These are phyloP conservation scores for Carex littledalei DNA, from an alignment of 176 grass and related monocot species.

Conservation along the genomic window DNA sequence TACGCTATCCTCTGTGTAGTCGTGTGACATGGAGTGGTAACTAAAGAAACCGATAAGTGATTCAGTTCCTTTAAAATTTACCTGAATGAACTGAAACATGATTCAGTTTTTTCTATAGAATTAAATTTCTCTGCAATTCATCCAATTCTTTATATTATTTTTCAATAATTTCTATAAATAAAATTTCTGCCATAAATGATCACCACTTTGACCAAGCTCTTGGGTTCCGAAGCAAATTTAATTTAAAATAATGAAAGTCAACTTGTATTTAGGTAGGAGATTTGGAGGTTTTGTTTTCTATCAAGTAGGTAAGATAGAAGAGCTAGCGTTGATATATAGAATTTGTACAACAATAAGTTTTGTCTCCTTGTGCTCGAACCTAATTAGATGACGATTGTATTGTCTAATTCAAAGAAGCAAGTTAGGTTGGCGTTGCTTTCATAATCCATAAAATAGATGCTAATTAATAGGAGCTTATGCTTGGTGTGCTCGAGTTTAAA, in stretches of 20 bases:
- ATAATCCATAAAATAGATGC: neutral
- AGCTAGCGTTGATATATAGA: neutral
- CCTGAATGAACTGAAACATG: too few relatives aligned
- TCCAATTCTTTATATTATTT: too few relatives aligned
- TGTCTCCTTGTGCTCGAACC: neutral
- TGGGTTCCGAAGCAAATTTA: neutral
- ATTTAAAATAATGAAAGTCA: slow-evolving; percentile 17
- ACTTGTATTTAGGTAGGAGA: slow-evolving; percentile 2
- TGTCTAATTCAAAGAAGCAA: slow-evolving; percentile 20
- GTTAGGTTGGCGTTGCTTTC: slow-evolving; percentile 8
- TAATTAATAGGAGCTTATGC: neutral
- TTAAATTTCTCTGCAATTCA: too few relatives aligned
- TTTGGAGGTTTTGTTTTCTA: neutral
- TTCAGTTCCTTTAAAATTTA: too few relatives aligned
- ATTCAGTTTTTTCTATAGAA: too few relatives aligned
- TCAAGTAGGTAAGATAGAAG: slow-evolving; percentile 3
- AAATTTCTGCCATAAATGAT: neutral
- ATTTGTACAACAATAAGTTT: neutral
- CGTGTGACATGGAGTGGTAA: too few relatives aligned
- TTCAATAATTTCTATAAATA: too few relatives aligned
- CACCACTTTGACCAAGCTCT: neutral
- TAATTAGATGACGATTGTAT: slow-evolving; percentile 14
- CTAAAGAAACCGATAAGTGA: too few relatives aligned
- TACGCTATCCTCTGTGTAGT: too few relatives aligned
- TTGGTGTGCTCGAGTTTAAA: neutral